phyloP scores from a whole-genome alignment of 768 basidiomycete genomes.

The Pisolithus marmoratus region DNA sequence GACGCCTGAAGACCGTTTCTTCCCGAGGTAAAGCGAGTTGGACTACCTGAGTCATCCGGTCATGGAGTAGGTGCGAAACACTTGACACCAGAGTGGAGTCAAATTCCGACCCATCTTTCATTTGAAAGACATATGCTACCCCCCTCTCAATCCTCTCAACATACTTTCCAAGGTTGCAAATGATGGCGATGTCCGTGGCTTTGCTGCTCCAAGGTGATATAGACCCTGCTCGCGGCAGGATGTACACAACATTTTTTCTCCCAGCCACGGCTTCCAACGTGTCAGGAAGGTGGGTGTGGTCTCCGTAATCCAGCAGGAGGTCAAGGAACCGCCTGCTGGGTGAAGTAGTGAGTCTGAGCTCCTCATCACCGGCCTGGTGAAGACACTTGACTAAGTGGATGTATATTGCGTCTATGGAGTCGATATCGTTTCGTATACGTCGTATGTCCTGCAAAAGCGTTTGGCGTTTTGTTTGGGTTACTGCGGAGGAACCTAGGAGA shows the following conservation, averaged over 20 bases:
- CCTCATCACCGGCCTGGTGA: slow-evolving; percentile 37
- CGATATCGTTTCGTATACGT: slow-evolving; percentile 42
- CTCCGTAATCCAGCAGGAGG: slow-evolving; percentile 80
- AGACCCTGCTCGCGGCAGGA: slow-evolving; percentile 81
- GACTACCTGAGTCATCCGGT: slow-evolving; percentile 93
- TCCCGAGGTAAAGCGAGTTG: slow-evolving; percentile 55
- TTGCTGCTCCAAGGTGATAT: slow-evolving; percentile 99
- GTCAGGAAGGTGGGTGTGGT: slow-evolving; percentile 49
- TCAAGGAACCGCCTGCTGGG: slow-evolving; percentile 49
- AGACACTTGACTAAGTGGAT: slow-evolving; percentile 77
- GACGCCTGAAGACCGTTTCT: slow-evolving; percentile 52
- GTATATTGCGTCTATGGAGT: slow-evolving; percentile 76
- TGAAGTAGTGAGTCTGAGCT: slow-evolving; percentile 43
- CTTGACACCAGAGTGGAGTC: slow-evolving; percentile 41
- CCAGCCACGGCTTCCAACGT: slow-evolving; percentile 34
- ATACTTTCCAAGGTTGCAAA: slow-evolving; percentile 73
- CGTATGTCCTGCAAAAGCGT: slow-evolving; percentile 60
- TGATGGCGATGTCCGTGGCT: slow-evolving; percentile 88
- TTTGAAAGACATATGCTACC: slow-evolving; percentile 57
- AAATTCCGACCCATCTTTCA: slow-evolving; percentile 35
- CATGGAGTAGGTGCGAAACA: slow-evolving; percentile 74
- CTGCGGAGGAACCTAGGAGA: slow-evolving; percentile 68
- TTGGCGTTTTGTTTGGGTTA: slow-evolving; percentile 67
- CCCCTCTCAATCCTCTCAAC: slow-evolving; percentile 88
- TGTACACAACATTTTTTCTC: slow-evolving; percentile 50